Conservation (phyloP, 75 land plant species). For the Cunninghamia lanceolata region DNA sequence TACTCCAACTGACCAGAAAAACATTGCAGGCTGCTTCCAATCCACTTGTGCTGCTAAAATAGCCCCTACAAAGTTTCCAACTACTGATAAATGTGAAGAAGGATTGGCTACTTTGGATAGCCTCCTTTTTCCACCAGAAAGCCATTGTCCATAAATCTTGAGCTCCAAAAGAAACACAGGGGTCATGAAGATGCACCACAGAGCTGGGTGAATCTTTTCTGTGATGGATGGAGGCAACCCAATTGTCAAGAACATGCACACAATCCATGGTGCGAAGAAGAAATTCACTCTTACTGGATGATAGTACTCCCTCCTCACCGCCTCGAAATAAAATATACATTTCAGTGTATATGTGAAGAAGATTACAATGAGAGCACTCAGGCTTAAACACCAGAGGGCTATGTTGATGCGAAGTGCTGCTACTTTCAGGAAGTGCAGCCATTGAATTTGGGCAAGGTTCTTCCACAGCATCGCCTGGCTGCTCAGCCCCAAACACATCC, state of each 20-base stretch:
- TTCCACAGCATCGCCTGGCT: constrained; percentile 87
- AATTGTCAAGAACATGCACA: constrained; percentile 77
- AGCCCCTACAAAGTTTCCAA: constrained; percentile 91
- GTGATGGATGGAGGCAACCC: constrained; percentile 44
- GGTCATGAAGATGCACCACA: constrained; percentile 72
- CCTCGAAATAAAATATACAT: constrained; percentile 72
- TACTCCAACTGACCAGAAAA: constrained; percentile 85
- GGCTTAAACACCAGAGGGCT: constrained; percentile 68
- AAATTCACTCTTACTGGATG: constrained; percentile 91
- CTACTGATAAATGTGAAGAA: constrained; percentile 79
- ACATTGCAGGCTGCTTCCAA: constrained; percentile 73
- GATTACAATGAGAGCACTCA: constrained; percentile 37
- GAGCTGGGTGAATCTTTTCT: constrained; percentile 40
- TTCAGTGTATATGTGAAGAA: constrained; percentile 58
- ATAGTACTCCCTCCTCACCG: constrained; percentile 78
- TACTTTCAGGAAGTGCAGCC: constrained; percentile 60
- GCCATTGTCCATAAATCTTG: constrained; percentile 95
- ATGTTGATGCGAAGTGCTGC: constrained; percentile 52
- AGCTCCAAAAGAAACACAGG: constrained; percentile 75
- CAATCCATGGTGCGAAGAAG: constrained; percentile 96
- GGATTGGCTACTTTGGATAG: constrained; percentile 94
- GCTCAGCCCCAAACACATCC: constrained; percentile 77
- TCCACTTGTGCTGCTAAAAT: constrained; percentile 58
- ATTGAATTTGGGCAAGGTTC: constrained; percentile 47
- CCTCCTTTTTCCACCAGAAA: constrained; percentile 82